Conservation (phyloP, 2,329 filamentous ascomycete species). For the Beauveria asiatica region DNA sequence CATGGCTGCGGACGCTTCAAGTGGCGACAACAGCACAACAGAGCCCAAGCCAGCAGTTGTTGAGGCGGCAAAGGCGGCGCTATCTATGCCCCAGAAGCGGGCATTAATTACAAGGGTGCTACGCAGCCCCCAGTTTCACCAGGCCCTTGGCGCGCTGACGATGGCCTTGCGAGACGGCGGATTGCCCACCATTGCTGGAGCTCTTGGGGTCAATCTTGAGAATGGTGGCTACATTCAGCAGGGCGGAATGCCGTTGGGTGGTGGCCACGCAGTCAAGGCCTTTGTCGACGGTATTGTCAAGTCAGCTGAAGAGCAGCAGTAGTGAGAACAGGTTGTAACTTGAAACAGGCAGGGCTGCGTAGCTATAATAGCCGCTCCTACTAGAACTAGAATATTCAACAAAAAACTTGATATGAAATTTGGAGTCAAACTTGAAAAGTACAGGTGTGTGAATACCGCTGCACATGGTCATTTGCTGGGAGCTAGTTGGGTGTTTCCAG, state of each 20-base stretch:
- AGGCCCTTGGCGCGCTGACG: constrained; percentile 77
- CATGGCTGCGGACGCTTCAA: constrained; percentile 57
- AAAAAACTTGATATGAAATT: background rate
- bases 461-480: background rate
- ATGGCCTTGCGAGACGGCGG: constrained; percentile 85
- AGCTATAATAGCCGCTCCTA: background rate
- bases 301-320: constrained; percentile 54
- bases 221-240: constrained; percentile 77
- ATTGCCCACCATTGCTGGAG: constrained; percentile 80
- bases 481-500: background rate
- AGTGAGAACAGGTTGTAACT: background rate
- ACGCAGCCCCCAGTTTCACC: constrained; percentile 81
- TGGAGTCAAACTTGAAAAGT: background rate
- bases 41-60: constrained; percentile 62
- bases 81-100: constrained; percentile 71
- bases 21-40: constrained; percentile 45
- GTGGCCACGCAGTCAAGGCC: constrained; percentile 79
- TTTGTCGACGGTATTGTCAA: constrained; percentile 86
- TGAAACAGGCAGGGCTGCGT: background rate
- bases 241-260: constrained; percentile 75
- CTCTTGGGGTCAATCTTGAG: constrained; percentile 68
- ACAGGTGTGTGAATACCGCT: background rate
- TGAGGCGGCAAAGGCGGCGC: constrained; percentile 64
- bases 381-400: background rate
- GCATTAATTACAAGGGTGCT: constrained; percentile 72